Evolutionary conservation across 78 protist species (phyloP), one percentile per base, ranked within the genome.

Genomic region (Guillardia theta): DNA sequence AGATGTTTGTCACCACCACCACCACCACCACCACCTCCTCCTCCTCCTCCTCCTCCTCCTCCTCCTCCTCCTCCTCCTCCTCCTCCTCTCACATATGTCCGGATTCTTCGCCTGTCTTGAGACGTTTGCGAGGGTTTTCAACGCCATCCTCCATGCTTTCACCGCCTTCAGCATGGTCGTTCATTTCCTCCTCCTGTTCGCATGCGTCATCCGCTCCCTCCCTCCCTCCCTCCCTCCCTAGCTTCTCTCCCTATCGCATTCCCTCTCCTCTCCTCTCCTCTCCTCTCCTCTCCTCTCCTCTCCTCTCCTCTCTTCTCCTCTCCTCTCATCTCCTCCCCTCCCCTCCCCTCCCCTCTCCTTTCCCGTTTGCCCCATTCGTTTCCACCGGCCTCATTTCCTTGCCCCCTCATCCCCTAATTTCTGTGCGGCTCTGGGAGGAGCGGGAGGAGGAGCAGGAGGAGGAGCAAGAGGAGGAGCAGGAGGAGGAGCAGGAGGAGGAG

Each of bases 181-280:
- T 33, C 37, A n/a, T 8, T 33, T 33, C 37, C 87, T 19, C 8
- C 22, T 19, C 37, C 87, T 76, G 37, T 76, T 22, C 37, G 46
- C 37, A 76, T 36, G 30, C 87, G 22, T 10, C 37, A 12, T 19
- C 37, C 87, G 21, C 37, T 36, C 37, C 87, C 87, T 76, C 46
- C 87, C 87, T 76, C 87, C 87, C 87, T 76, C 87, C 37, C 87
- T 76, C 58, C 58, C 58, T 50, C 58, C 58, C 58, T 50, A 8
- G 37, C 87, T 76, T 15, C 87, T 15, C 15, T 15, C 87, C 37
- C 15, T 22, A 8, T 15, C 15, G 37, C 30, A 15, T 33, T 15
- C 87, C 30, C 21, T 22, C 37, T 10, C 12, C 46, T 15, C 46
- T 76, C 87, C 37, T 15, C 15, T 15, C 87, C 37, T 33, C 37